Evolutionary conservation across 1,139 yeast species (phyloP), one percentile per base, ranked within the genome.

Genomic region (Blastobotrys ciferrii): DNA sequence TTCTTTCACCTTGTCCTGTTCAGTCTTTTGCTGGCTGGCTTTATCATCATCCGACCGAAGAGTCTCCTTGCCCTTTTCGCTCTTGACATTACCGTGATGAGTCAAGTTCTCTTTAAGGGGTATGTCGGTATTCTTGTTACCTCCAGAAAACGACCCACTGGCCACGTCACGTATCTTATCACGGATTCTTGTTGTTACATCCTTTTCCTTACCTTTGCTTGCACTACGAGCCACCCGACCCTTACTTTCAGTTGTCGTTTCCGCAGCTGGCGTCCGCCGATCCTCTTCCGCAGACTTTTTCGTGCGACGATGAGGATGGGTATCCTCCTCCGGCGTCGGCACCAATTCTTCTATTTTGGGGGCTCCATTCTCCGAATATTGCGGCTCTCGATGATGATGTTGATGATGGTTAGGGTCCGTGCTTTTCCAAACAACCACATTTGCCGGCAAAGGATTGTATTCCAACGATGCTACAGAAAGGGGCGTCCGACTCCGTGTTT

Each of bases 341-440:
- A 19, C 20, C 18, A 33, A 17, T 19, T 33, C 38, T 12, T 33
- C 18, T 5, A 33, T 33, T 33, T 33, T 33, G 12, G 38, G 38
- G 15, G 38, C 15, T 4, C 38, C 38, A 33, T 14, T 33, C 30
- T 42, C 37, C 9, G 45, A 42, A 28, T 17, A 18, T 31, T 42
- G 38, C 12, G 4, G 5, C 9, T 15, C 33, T 5, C 17, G 33
- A 13, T 40, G 9, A 7, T 11, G 9, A 14, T 25, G 35, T n/a
- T 42, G 38, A 12, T 30, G 37, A 32, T 42, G 45, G 31, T 42
- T 17, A 13, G n/a, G 38, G 13, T 40, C 28, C 17, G 19, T 18
- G 11, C 9, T 14, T 6, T 33, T 33, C 38, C 38, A 33, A 17
- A 33, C 17, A 17, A 33, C 38, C 38, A 33, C 15, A 14, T 33